Evolutionary conservation across 441 rosid species (phyloP), one percentile per base, ranked within the genome.

Genomic region (Erysimum cheiri): DNA sequence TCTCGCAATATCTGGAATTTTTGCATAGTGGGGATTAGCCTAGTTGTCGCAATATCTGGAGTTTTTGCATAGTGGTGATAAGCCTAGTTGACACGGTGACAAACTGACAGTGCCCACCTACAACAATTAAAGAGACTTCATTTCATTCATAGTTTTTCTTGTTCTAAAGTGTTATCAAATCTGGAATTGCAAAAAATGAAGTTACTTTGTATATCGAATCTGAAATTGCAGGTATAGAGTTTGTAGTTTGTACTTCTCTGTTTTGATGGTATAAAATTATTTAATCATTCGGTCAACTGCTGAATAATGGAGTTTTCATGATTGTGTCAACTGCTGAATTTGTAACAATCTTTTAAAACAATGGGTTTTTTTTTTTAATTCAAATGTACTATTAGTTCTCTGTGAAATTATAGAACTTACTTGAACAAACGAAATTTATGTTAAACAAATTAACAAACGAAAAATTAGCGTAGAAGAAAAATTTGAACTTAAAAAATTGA

Each of bases 11-110:
- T 47, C 64, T 19, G 53, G 11, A 17, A n/a, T 12, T 62, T 62
- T 3, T 39, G 54, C 61, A 24, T 48, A 13, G 71, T 57, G 66
- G 43, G 13, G 10, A 63, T 52, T 28, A 55, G 64, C 49, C 33
- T 15, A 33, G 37, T 15, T 46, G 22, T 57, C 17, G 62, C 54
- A 17, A 52, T 46, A 31, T 47, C 64, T 19, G 53, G 8, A 17
- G 10, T 12, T 62, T 62, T 3, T 31, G 54, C 61, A 24, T 48
- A 13, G 71, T 57, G 66, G 43, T 9, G 10, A 63, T 52, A 15
- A 55, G 64, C 49, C 33, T 15, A 22, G 24, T 44, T 57, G 72
- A 68, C 46, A 44, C 46, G 44, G 46, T 43, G 55, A 56, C 47
- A 68, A 44, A 44, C 12, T 35, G 72, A 60, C 22, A 70, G 24